These are phyloP conservation scores for Pseudopyricularia javanii DNA, from an alignment of 2,329 filamentous ascomycete species.

Conservation along the genomic window DNA sequence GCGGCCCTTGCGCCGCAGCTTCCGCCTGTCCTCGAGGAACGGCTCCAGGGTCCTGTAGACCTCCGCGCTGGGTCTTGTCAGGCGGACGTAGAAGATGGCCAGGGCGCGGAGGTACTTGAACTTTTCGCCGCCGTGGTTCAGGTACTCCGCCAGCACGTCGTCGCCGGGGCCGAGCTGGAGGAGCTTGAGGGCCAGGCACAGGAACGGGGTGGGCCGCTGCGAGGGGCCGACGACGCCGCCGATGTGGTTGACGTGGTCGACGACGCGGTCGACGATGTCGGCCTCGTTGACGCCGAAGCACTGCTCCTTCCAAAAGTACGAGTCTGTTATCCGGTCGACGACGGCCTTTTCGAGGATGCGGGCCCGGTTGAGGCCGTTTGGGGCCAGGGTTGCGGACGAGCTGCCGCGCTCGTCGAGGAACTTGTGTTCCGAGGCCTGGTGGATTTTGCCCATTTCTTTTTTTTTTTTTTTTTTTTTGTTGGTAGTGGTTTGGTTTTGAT, in stretches of 20 bases:
- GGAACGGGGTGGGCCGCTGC: constrained; percentile 82
- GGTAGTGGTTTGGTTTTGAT: background rate
- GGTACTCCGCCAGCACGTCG: constrained; percentile 67
- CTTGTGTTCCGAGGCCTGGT: constrained; percentile 68
- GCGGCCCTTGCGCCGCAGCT: constrained; percentile 65
- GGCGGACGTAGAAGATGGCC: constrained; percentile 82
- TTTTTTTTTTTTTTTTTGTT: background rate
- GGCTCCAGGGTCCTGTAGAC: constrained; percentile 75
- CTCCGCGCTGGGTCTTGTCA: constrained; percentile 73
- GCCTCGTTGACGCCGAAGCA: constrained; percentile 88
- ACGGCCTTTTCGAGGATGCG: constrained; percentile 93
- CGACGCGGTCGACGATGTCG: constrained; percentile 76
- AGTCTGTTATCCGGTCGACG: constrained; percentile 87
- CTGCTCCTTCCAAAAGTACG: constrained; percentile 97
- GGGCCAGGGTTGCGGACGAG: constrained; percentile 57
- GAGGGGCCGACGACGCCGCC: constrained; percentile 77
- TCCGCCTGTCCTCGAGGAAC: constrained; percentile 68
- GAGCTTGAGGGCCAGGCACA: constrained; percentile 91
- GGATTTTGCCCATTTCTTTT: constrained; percentile 12
- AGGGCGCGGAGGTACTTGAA: constrained; percentile 85
- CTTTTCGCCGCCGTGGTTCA: constrained; percentile 60
- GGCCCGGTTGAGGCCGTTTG: constrained; percentile 83
- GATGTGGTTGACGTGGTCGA: constrained; percentile 67
- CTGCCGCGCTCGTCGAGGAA: constrained; percentile 90
- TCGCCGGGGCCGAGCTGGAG: constrained; percentile 75